phyloP scores from a whole-genome alignment of 2,329 filamentous ascomycete species.

The Acarospora socialis region DNA sequence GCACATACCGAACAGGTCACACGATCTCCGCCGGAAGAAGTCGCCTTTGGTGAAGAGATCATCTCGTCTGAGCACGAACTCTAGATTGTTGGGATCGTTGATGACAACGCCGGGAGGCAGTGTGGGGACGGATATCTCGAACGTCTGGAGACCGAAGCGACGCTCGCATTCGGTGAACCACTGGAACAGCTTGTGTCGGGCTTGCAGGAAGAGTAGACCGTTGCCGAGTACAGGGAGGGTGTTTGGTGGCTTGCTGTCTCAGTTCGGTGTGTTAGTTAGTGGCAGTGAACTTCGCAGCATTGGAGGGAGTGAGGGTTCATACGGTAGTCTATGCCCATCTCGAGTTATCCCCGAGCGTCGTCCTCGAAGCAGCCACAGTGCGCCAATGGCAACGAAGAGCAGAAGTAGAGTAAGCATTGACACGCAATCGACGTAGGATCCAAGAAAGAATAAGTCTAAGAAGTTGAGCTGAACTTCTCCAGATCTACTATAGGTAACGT shows the following conservation, averaged over 20 bases:
- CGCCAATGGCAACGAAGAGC: slow-evolving; percentile 1
- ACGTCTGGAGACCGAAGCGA: slow-evolving; percentile 44
- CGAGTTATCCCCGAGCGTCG: slow-evolving; percentile 11
- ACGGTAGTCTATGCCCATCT: slow-evolving; percentile 13
- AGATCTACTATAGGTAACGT: too few relatives aligned
- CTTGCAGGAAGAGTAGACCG: slow-evolving; percentile 45
- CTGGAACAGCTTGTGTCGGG: slow-evolving; percentile 44
- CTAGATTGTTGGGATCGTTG: slow-evolving; percentile 46
- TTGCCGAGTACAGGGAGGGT: slow-evolving; percentile 42
- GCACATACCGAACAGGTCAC: slow-evolving; percentile 45
- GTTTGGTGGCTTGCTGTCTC: slow-evolving; percentile 16
- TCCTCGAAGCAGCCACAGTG: slow-evolving; percentile 12
- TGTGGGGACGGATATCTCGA: slow-evolving; percentile 47
- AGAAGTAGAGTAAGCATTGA: too few relatives aligned
- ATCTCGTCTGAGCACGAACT: slow-evolving; percentile 49
- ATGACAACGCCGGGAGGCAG: slow-evolving; percentile 50
- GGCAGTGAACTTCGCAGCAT: not conserved
- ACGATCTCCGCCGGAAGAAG: slow-evolving; percentile 46
- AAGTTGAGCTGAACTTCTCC: too few relatives aligned
- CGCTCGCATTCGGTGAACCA: slow-evolving; percentile 49
- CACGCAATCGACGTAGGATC: too few relatives aligned
- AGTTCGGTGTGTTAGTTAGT: not conserved
- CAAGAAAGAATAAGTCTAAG: too few relatives aligned
- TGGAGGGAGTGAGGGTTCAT: not conserved
- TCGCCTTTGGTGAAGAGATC: slow-evolving; percentile 46